Percentiles rank a stretch among this genome's conserved stretches.
Conservation (phyloP, 2,329 filamentous ascomycete species). For the Apiospora aurea region DNA sequence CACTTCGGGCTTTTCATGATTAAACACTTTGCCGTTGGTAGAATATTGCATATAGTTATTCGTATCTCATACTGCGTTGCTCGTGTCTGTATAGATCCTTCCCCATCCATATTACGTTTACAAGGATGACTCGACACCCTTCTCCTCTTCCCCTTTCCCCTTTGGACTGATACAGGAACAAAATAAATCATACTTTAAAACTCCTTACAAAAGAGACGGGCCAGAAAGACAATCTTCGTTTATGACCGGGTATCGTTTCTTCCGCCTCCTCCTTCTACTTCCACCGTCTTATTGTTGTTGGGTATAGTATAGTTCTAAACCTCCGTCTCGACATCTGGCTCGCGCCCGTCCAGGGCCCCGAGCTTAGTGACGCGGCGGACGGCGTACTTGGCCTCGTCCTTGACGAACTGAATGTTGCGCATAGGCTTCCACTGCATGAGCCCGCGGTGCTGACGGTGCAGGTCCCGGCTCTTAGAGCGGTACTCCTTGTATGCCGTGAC, state of each 20-base stretch:
- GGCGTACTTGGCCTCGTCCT: constrained; percentile 84
- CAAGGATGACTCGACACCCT: neutral
- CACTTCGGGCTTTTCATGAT: neutral
- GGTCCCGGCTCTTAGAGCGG: constrained; percentile 71
- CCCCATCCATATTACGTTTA: neutral
- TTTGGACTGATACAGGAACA: neutral
- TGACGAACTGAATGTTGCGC: constrained; percentile 84
- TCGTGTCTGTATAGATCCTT: neutral
- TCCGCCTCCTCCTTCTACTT: neutral
- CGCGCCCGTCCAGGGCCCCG: constrained; percentile 78
- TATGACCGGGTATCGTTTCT: constrained; percentile 11
- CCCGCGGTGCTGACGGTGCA: constrained; percentile 86
- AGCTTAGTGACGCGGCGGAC: constrained; percentile 78
- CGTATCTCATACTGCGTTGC: constrained; percentile 23
- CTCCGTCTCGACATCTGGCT: constrained; percentile 89
- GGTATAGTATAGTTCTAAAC: constrained; percentile 44
- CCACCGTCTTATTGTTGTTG: neutral
- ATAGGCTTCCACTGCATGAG: constrained; percentile 96
- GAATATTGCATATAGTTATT: neutral
- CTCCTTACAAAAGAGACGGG: neutral
- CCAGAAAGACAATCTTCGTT: neutral
- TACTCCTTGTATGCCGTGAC: constrained; percentile 67
- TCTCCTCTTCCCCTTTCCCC: neutral
- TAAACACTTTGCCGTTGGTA: neutral
- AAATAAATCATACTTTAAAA: neutral